phyloP scores from a whole-genome alignment of 2,329 filamentous ascomycete species.

The Moelleriella libera region DNA sequence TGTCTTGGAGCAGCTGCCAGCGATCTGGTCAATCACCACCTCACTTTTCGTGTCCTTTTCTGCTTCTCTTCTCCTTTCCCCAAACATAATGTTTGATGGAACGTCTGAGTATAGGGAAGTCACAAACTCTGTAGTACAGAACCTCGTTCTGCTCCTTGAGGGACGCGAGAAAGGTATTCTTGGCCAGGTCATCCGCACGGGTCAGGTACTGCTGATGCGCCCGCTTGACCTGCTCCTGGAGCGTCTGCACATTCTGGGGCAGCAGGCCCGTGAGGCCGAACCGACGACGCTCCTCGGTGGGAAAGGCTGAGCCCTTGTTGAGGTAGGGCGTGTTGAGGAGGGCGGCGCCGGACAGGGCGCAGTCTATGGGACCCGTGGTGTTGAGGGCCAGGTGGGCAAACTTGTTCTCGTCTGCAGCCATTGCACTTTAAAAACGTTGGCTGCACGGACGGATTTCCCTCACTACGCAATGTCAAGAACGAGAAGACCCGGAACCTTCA shows the following conservation, averaged over 20 bases:
- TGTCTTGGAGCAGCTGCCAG: constrained; percentile 52
- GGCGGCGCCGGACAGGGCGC: constrained; percentile 19
- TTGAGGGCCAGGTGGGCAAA: constrained; percentile 19
- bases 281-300: constrained; percentile 47
- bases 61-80: no score
- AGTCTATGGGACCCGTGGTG: constrained; percentile 20
- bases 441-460: no score
- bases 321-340: constrained; percentile 26
- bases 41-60: no score
- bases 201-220: constrained; percentile 69
- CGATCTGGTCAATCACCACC: neutral
- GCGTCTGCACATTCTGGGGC: constrained; percentile 55
- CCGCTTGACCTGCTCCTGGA: constrained; percentile 62
- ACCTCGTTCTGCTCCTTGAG: constrained; percentile 79
- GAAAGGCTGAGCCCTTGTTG: constrained; percentile 77
- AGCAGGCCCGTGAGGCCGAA: constrained; percentile 64
- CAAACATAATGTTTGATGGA: no score
- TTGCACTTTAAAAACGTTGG: no score
- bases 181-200: constrained; percentile 51
- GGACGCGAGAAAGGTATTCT: constrained; percentile 79
- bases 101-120: neutral
- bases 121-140: constrained; percentile 55
- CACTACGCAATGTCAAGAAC: no score
- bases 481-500: no score
- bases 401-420: constrained; percentile 4